Conservation (phyloP, 2,329 filamentous ascomycete species). For the Aureobasidium sp. region DNA sequence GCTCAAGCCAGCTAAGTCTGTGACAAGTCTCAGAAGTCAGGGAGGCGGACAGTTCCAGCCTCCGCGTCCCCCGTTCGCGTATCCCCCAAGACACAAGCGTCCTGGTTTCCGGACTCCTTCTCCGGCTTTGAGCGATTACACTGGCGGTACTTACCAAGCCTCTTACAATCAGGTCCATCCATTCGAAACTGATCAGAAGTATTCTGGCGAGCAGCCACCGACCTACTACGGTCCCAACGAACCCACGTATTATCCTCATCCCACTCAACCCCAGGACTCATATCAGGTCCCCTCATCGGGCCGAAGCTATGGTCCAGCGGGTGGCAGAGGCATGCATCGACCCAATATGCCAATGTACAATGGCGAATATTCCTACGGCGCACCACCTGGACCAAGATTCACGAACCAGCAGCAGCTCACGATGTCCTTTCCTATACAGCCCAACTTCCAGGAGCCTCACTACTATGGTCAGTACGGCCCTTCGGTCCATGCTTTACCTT, state of each 20-base stretch:
- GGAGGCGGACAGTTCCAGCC: conserved; percentile 29
- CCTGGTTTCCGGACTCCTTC: conserved; percentile 38
- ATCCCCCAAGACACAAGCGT: conserved; percentile 37
- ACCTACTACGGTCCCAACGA: not conserved
- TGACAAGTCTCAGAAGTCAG: conserved; percentile 39
- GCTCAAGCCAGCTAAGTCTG: conserved; percentile 26
- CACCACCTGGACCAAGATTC: conserved; percentile 2
- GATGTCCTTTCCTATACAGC: not conserved
- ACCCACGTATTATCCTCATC: not conserved
- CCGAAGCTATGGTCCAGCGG: not conserved
- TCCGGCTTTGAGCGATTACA: conserved; percentile 37
- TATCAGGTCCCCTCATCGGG: not conserved
- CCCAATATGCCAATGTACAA: conserved; percentile 26
- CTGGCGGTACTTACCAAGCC: not conserved
- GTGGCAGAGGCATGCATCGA: conserved; percentile 18
- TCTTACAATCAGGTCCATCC: not conserved
- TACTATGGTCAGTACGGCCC: not conserved
- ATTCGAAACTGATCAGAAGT: not conserved
- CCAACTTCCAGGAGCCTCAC: not conserved
- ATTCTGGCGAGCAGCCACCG: not conserved
- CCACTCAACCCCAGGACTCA: not conserved
- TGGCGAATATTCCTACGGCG: conserved; percentile 22
- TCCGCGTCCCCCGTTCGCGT: conserved; percentile 35
- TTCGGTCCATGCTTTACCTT: not conserved
- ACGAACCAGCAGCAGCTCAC: not conserved